Evolutionary conservation across 2,329 filamentous ascomycete species (phyloP).

Genomic region (Clonostachys solani): DNA sequence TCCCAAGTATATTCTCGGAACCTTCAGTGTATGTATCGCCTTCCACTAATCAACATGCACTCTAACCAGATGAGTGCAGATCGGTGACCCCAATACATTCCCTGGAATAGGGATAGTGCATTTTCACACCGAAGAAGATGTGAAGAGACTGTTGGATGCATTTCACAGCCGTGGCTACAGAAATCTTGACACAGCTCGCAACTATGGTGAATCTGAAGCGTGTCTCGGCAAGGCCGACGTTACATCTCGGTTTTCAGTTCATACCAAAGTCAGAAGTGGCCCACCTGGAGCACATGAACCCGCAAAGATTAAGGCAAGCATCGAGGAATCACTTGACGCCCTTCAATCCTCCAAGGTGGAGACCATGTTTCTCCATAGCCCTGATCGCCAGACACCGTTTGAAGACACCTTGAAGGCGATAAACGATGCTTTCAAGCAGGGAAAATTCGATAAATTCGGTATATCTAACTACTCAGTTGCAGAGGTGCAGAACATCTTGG

Average conservation of each 20-base stretch:
- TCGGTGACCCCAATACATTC: neutral
- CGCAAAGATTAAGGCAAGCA: too few relatives aligned
- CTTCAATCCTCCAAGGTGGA: slow-evolving; percentile 12
- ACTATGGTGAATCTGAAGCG: neutral
- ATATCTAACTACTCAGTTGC: slow-evolving; percentile 38
- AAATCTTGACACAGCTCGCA: neutral
- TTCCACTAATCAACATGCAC: too few relatives aligned
- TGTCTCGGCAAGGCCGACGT: neutral
- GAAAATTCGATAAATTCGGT: slow-evolving; percentile 39
- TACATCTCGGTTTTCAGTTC: slow-evolving; percentile 10
- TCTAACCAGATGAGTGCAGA: neutral
- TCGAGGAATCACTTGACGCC: too few relatives aligned
- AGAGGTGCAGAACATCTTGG: slow-evolving; percentile 35
- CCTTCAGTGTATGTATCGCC: too few relatives aligned
- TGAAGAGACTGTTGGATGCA: neutral
- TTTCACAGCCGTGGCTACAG: neutral
- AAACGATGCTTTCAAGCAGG: slow-evolving; percentile 30
- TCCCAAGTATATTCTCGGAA: too few relatives aligned
- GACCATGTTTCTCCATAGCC: slow-evolving; percentile 36
- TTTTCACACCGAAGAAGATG: neutral
- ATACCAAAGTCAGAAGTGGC: neutral
- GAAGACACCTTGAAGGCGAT: slow-evolving; percentile 34
- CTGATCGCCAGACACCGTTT: slow-evolving; percentile 35
- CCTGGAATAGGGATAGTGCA: neutral
- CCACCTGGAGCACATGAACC: too few relatives aligned